Evolutionary conservation across 2,329 filamentous ascomycete species (phyloP).

Genomic region (Leptodontidium sp.): DNA sequence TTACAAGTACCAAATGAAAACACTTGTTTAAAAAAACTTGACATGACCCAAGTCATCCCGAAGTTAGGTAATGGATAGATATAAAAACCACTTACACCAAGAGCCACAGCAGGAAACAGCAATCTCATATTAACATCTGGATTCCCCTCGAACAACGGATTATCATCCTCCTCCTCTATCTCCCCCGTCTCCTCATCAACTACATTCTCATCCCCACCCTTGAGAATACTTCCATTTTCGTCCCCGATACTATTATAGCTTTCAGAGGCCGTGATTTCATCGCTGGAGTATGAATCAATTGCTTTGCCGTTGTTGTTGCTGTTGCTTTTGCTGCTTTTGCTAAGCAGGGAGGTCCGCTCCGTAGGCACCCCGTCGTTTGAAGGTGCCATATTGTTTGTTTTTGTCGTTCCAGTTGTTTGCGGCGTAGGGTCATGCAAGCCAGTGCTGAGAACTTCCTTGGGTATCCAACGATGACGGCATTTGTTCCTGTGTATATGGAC

Average conservation of each 20-base stretch:
- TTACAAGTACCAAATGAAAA: no score
- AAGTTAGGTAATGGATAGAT: neutral
- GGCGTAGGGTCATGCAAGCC: neutral
- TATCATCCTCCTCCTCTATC: constrained; percentile 26
- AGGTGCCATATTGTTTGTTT: neutral
- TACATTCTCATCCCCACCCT: constrained; percentile 12
- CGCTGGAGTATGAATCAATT: neutral
- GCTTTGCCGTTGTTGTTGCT: neutral
- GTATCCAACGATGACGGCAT: neutral
- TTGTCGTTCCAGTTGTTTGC: neutral
- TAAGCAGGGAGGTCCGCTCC: constrained; percentile 12
- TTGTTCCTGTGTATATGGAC: no score
- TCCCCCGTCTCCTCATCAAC: constrained; percentile 30
- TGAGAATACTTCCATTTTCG: constrained; percentile 8
- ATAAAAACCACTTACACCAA: constrained; percentile 59
- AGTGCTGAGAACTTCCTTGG: neutral
- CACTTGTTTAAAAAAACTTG: neutral
- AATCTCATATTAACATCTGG: constrained; percentile 54
- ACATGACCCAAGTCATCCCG: neutral
- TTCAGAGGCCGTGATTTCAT: neutral
- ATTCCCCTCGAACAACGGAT: constrained; percentile 40
- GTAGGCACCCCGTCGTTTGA: constrained; percentile 4
- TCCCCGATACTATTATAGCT: constrained; percentile 4
- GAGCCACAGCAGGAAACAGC: constrained; percentile 67
- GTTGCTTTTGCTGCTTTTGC: neutral